phyloP scores from a whole-genome alignment of 768 basidiomycete genomes.

The Tephrocybe sp. region DNA sequence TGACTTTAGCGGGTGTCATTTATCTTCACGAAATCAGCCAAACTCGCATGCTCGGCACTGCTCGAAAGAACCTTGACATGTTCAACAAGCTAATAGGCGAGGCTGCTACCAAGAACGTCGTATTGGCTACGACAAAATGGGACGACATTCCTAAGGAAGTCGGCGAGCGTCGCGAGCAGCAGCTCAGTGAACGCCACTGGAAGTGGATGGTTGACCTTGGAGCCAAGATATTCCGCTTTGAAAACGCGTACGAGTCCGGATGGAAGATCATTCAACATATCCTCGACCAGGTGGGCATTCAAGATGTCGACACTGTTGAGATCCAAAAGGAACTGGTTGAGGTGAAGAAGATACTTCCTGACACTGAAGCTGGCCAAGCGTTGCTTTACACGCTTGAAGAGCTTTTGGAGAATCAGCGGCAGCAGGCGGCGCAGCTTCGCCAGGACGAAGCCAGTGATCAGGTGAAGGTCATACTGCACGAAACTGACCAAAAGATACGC shows the following conservation, averaged over 20 bases:
- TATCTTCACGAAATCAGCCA: conserved; percentile 20
- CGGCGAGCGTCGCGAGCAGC: conserved; percentile 8
- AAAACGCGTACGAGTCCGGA: conserved; percentile 7
- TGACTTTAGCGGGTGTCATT: conserved; percentile 16
- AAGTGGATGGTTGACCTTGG: conserved; percentile 11
- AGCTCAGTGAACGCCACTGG: conserved; percentile 13
- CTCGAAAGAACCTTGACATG: conserved; percentile 19
- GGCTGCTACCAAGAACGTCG: conserved; percentile 15
- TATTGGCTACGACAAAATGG: conserved; percentile 19
- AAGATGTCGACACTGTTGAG: conserved; percentile 13
- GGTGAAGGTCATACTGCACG: conserved; percentile 15
- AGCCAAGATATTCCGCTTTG: conserved; percentile 8
- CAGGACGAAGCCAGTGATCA: conserved; percentile 7
- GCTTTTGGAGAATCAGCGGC: conserved; percentile 12
- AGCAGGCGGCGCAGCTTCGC: conserved; percentile 7
- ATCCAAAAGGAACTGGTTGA: conserved; percentile 26
- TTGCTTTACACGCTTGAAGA: conserved; percentile 18
- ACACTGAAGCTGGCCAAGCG: conserved; percentile 22
- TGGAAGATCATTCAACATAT: conserved; percentile 11
- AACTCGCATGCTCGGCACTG: conserved; percentile 21
- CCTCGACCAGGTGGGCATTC: conserved; percentile 4
- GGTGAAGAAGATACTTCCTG: conserved; percentile 19
- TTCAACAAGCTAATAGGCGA: conserved; percentile 17
- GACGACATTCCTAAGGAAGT: conserved; percentile 3
- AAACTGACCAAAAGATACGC: conserved; percentile 17